Evolutionary conservation across 2,329 filamentous ascomycete genomes (phyloP).

Genomic region (Fusarium tjaetaba): DNA sequence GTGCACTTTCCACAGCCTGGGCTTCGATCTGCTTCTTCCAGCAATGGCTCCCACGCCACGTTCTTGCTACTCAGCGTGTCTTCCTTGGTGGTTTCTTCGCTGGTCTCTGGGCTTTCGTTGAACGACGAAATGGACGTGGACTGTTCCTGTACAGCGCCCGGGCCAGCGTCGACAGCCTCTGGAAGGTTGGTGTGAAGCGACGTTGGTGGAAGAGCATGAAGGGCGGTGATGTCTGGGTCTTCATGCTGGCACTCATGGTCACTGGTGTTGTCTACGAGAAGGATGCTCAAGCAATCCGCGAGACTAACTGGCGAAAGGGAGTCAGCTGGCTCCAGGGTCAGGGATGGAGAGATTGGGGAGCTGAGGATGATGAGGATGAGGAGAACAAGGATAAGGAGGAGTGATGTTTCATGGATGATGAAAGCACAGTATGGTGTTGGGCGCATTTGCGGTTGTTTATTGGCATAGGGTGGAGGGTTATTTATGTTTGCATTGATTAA

Average conservation of each 20-base stretch:
- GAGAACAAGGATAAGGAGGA: constrained; percentile 47
- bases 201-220: constrained; percentile 86
- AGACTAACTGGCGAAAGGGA: constrained; percentile 74
- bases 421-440: constrained; percentile 28
- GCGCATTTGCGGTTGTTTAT: constrained; percentile 15
- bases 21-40: constrained; percentile 91
- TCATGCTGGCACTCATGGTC: constrained; percentile 80
- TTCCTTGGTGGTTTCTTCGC: constrained; percentile 89
- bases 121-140: constrained; percentile 69
- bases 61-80: constrained; percentile 85
- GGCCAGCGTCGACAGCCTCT: constrained; percentile 82
- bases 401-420: constrained; percentile 36
- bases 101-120: constrained; percentile 85
- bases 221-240: constrained; percentile 85
- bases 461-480: constrained; percentile 16
- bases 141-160: constrained; percentile 84
- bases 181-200: constrained; percentile 93
- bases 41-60: constrained; percentile 74
- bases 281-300: constrained; percentile 73
- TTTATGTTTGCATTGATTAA: background rate
- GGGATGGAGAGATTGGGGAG: constrained; percentile 75
- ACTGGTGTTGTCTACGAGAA: constrained; percentile 82
- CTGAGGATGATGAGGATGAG: constrained; percentile 60
- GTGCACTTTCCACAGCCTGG: constrained; percentile 88
- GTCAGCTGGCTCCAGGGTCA: constrained; percentile 80